A percentile compares a stretch with the other conserved stretches of the same genome.
phyloP scores from a whole-genome alignment of 169 alveolate genomes.

The Plasmodium billcollinsi region DNA sequence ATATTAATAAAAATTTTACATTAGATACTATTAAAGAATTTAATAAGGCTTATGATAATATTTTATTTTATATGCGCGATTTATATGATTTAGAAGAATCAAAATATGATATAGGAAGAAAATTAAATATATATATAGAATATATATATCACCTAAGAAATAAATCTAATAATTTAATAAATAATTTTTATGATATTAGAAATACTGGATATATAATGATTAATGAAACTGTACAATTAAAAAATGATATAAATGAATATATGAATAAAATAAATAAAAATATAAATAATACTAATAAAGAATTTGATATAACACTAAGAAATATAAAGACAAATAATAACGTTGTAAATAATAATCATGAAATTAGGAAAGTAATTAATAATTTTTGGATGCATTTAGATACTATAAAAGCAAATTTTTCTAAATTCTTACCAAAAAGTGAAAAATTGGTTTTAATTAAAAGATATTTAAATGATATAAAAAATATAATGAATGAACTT shows the following conservation, averaged over 20 bases:
- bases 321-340: slow-evolving; percentile 2
- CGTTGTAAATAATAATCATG: not conserved
- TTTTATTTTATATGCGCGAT: slow-evolving; percentile 15
- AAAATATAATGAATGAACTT: slow-evolving; percentile 4
- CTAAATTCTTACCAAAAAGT: slow-evolving; percentile 3
- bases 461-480: slow-evolving; percentile 25
- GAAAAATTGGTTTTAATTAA: slow-evolving; percentile 3
- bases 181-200: slow-evolving; percentile 18
- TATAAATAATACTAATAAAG: slow-evolving; percentile 10
- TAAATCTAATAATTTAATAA: slow-evolving; percentile 2
- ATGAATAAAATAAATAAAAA: slow-evolving; percentile 16
- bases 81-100: slow-evolving; percentile 17
- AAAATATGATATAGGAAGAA: slow-evolving; percentile 1
- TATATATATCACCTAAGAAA: slow-evolving; percentile 6
- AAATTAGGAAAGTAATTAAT: not conserved
- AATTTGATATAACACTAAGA: not conserved
- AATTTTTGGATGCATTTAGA: slow-evolving; percentile 14
- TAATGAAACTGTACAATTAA: slow-evolving; percentile 1
- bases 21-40: slow-evolving; percentile 8
- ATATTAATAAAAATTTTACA: not conserved
- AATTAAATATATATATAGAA: slow-evolving; percentile 17
- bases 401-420: slow-evolving; percentile 1
- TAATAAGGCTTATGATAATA: slow-evolving; percentile 6
- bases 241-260: not conserved
- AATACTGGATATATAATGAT: not conserved